Percentiles rank a stretch among this genome's conserved stretches.
These are phyloP conservation scores for Mortierella sp. DNA, from an alignment of 371 early-diverging fungal genomes.

Conservation along the genomic window DNA sequence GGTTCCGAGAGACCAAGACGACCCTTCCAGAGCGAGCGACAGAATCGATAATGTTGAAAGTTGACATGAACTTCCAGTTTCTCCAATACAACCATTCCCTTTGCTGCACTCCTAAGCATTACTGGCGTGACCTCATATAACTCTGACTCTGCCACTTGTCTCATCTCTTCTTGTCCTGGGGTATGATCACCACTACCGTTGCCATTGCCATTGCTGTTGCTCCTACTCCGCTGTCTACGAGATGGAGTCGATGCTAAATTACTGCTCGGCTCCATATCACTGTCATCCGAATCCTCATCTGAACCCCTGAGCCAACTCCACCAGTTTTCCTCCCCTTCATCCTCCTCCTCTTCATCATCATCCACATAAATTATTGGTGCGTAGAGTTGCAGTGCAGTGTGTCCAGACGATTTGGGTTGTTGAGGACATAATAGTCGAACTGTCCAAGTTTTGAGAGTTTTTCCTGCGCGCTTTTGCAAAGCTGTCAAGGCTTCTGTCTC, in stretches of 20 bases:
- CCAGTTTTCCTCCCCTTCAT: background rate
- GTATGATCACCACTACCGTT: background rate
- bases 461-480: conserved; percentile 16
- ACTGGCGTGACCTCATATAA: conserved; percentile 28
- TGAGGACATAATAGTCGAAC: conserved; percentile 33
- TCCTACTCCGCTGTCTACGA: background rate
- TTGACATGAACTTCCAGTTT: conserved; percentile 26
- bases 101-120: conserved; percentile 16
- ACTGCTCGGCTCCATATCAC: conserved; percentile 2
- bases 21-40: conserved; percentile 25
- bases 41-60: conserved; percentile 26
- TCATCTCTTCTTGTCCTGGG: conserved; percentile 5
- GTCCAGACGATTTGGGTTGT: conserved; percentile 15
- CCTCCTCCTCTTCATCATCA: conserved; percentile 11
- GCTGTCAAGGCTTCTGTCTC: conserved; percentile 2
- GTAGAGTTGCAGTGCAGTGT: conserved; percentile 15
- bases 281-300: conserved; percentile 2
- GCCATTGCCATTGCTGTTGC: background rate
- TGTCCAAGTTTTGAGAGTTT: conserved; percentile 25
- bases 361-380: conserved; percentile 24
- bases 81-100: conserved; percentile 16
- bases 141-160: conserved; percentile 8
- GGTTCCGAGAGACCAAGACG: conserved; percentile 19
- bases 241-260: too few relatives aligned
- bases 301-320: background rate